Percentiles rank a stretch among this genome's conserved stretches.
phyloP scores from a whole-genome alignment of 2,329 filamentous ascomycete genomes.

The Aspergillus calidoustus region DNA sequence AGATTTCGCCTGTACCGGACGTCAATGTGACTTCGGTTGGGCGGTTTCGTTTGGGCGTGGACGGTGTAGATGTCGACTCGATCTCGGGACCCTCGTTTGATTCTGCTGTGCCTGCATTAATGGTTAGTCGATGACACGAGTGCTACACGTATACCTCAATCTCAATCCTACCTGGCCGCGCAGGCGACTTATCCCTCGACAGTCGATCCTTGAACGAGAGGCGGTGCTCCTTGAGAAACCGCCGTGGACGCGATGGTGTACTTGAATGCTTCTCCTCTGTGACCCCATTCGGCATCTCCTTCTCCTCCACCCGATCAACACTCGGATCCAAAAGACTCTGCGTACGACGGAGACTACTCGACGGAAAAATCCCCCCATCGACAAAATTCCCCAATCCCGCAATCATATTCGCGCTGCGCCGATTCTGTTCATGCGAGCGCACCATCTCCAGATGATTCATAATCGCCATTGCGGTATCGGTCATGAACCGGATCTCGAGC shows the following conservation, averaged over 20 bases:
- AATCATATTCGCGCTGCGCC: conserved; percentile 18
- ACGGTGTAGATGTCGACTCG: not conserved
- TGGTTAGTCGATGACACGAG: not conserved
- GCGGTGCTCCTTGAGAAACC: not conserved
- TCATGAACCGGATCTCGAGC: conserved; percentile 17
- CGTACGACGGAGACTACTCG: conserved; percentile 14
- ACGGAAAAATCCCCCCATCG: conserved; percentile 13
- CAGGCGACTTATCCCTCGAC: not conserved
- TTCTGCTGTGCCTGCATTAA: not conserved
- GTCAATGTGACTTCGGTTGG: not conserved
- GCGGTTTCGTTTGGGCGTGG: not conserved
- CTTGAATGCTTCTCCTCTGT: not conserved
- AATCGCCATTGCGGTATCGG: conserved; percentile 15
- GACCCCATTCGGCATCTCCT: conserved; percentile 11
- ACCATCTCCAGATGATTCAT: conserved; percentile 21
- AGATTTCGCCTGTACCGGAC: conserved; percentile 34
- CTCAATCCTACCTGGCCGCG: not conserved
- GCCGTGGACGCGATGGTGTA: not conserved
- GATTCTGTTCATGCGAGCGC: conserved; percentile 16
- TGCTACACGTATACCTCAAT: not conserved
- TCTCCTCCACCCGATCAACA: conserved; percentile 1
- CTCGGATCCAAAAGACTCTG: not conserved
- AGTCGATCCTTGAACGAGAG: not conserved
- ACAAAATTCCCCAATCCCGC: conserved; percentile 17
- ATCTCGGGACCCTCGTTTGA: not conserved